Percentiles rank a stretch among this genome's conserved stretches.
phyloP scores from a whole-genome alignment of 192 early-diverging fungal genomes.

The Diversispora epigaea region DNA sequence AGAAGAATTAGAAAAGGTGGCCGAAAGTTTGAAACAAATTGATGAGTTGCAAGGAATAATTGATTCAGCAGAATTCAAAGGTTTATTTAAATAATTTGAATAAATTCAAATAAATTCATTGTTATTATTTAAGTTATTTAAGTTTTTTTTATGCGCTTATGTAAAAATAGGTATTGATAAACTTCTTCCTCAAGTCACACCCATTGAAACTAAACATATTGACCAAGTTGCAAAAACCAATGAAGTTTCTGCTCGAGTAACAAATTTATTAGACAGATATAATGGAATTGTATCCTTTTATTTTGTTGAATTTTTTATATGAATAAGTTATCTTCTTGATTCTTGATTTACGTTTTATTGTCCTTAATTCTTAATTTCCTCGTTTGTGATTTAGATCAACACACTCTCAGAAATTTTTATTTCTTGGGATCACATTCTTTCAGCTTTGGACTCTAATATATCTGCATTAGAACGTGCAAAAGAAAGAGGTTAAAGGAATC shows the following conservation, averaged over 20 bases:
- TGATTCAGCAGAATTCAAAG: conserved; percentile 39
- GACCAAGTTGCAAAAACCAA: conserved; percentile 35
- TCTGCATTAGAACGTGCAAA: conserved; percentile 37
- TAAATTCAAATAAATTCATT: background rate
- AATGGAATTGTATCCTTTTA: conserved; percentile 41
- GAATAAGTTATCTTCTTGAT: background rate
- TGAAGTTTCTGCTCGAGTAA: conserved; percentile 36
- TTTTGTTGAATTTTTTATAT: background rate
- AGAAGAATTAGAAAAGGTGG: conserved; percentile 40
- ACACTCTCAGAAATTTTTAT: conserved; percentile 53
- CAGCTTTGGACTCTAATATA: conserved; percentile 42
- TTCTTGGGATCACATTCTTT: conserved; percentile 46
- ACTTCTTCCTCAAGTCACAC: conserved; percentile 35
- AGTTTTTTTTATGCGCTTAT: background rate
- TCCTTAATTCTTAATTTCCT: background rate
- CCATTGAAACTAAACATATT: conserved; percentile 37
- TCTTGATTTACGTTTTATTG: background rate
- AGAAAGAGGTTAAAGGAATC: background rate
- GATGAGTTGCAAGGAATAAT: conserved; percentile 44
- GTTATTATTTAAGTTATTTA: background rate
- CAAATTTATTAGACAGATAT: conserved; percentile 45
- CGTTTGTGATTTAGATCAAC: conserved; percentile 38
- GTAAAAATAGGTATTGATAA: conserved; percentile 34
- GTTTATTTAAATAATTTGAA: conserved; percentile 6
- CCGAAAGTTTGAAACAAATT: conserved; percentile 42